Evolutionary conservation across 306 rosid species (phyloP).

Genomic region (Sechiopsis laciniata): DNA sequence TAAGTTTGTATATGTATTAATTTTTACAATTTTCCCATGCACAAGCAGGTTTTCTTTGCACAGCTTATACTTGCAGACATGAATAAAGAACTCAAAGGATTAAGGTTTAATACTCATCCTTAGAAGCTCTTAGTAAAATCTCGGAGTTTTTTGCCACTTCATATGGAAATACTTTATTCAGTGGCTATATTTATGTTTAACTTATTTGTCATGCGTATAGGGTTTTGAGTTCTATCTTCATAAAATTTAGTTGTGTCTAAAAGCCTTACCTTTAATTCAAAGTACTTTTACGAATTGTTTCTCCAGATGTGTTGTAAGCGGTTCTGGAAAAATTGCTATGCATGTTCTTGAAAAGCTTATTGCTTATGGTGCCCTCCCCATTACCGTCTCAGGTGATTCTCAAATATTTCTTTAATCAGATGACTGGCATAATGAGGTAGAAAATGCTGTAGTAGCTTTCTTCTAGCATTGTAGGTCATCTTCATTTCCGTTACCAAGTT

Average conservation of each 20-base stretch:
- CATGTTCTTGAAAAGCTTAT: slow-evolving; percentile 96
- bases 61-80: slow-evolving; percentile 93
- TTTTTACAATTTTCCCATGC: slow-evolving; percentile 25
- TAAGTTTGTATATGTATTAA: slow-evolving; percentile 18
- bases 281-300: slow-evolving; percentile 24
- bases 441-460: slow-evolving; percentile 10
- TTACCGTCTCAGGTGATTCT: slow-evolving; percentile 77
- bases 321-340: slow-evolving; percentile 97
- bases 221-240: slow-evolving; percentile 8
- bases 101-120: slow-evolving; percentile 56
- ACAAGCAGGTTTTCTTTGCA: slow-evolving; percentile 93
- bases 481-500: slow-evolving; percentile 18
- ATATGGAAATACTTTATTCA: slow-evolving; percentile 10
- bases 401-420: slow-evolving; percentile 15
- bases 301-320: slow-evolving; percentile 80
- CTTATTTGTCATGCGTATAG: background rate
- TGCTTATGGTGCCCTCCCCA: slow-evolving; percentile 92
- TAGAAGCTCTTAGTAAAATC: slow-evolving; percentile 17
- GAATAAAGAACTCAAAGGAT: slow-evolving; percentile 96
- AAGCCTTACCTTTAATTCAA: slow-evolving; percentile 18
- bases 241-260: background rate
- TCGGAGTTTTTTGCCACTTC: slow-evolving; percentile 19
- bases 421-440: slow-evolving; percentile 26
- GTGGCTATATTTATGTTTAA: background rate
- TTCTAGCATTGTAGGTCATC: slow-evolving; percentile 9